Evolutionary conservation across 192 early-diverging fungal genomes (phyloP).

Genomic region (Entomortierella lignicola): DNA sequence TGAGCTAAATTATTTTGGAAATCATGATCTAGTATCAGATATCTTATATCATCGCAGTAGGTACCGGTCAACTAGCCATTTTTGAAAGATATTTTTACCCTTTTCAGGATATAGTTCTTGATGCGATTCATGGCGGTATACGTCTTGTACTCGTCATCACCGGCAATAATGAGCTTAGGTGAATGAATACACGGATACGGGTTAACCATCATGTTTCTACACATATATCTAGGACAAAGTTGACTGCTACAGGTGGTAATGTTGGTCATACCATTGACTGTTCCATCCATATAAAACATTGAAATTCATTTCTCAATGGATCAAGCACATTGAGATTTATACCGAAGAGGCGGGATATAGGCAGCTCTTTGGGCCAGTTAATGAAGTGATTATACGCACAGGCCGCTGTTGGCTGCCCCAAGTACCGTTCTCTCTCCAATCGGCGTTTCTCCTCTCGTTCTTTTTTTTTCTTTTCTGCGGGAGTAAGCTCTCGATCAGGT

Average conservation of each 20-base stretch:
- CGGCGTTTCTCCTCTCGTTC: conserved; percentile 6
- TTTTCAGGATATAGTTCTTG: conserved; percentile 30
- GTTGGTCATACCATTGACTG: not conserved
- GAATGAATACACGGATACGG: not conserved
- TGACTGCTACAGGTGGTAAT: not conserved
- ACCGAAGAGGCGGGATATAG: conserved; percentile 16
- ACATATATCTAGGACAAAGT: not conserved
- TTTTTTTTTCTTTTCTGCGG: conserved; percentile 27
- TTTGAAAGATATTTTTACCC: conserved; percentile 10
- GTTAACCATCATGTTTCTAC: not conserved
- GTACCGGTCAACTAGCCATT: not conserved
- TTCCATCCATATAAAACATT: conserved; percentile 44
- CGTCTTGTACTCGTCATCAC: conserved; percentile 1
- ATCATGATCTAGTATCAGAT: not conserved
- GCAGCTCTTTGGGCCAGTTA: conserved; percentile 22
- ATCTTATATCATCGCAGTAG: not conserved
- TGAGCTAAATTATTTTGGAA: not conserved
- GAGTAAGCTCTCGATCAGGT: conserved; percentile 36
- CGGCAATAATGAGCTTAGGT: conserved; percentile 10
- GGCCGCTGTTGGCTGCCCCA: conserved; percentile 4
- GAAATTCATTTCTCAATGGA: conserved; percentile 20
- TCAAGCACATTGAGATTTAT: conserved; percentile 18
- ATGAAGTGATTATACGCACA: conserved; percentile 19
- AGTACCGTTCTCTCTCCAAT: conserved; percentile 16
- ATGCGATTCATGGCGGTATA: conserved; percentile 26